Base-by-base conservation (phyloP, 2,329 filamentous ascomycete species). In the Trichophyton verrucosum region DNA sequence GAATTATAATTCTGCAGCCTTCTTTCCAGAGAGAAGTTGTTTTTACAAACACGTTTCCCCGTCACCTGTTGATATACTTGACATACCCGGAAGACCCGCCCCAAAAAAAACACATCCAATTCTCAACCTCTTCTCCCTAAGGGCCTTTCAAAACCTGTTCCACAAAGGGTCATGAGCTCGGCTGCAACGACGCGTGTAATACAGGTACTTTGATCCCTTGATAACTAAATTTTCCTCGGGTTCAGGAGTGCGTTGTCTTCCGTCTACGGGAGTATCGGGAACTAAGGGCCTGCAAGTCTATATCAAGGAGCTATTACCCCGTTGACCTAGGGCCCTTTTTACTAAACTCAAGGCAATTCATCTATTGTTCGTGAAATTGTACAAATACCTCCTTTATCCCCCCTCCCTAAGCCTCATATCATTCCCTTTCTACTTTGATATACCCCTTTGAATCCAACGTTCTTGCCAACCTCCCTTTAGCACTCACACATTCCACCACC, bases 111-210 rank as follows among this genome's bases (percentile, higher is more conserved):
- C 17, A 8, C 2, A 17, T 24, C 27, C n/a, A 15, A 57, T 22
- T 30, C 36, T 11, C 33, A 44, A 17, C 24, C 33, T 36, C 20
- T 20, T 42, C n/a, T 3, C 24, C 17, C n/a, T 36, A 57, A 36
- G 7, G 36, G 36, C 3, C 38, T 57, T 57, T 44, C 9, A 42
- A 42, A 38, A 44, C 40, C 22, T 44, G 55, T 57, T 30, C 38
- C 55, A 57, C 55, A 57, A 15, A 44, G 27, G 27, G 36, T 56
- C 36, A 36, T 36, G 27, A 56, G 22, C 20, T 57, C 55, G 55
- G 55, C 17, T 57, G 55, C 55, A 57, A 57, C 55, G 55, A 42
- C n/a, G 36, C 55, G 55, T 42, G 55, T 57, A 42, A 57, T 40
- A 57, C 55, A 36, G 20, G 11, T 57, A 40, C 17, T 42, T 56